These are phyloP conservation scores for Scedosporium dehoogii DNA, from an alignment of 2,329 filamentous ascomycete genomes.

Conservation along the genomic window DNA sequence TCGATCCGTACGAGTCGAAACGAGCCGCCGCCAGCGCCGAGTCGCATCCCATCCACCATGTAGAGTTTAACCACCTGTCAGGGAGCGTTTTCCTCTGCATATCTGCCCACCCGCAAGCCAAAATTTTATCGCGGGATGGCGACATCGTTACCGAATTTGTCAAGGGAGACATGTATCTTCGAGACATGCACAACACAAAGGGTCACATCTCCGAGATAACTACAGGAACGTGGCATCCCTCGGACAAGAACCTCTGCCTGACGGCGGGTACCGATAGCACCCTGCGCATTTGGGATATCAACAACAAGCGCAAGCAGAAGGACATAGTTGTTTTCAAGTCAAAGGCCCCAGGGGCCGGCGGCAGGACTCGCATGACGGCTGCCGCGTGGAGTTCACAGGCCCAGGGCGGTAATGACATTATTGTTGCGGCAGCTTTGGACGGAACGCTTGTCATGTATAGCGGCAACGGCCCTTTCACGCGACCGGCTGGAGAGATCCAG, in stretches of 20 bases:
- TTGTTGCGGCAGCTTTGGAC: conserved; percentile 78
- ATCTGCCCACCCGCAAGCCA: conserved; percentile 80
- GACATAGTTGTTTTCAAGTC: conserved; percentile 96
- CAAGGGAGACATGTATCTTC: conserved; percentile 96
- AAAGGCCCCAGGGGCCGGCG: conserved; percentile 74
- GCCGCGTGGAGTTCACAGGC: conserved; percentile 73
- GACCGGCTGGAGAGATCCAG: conserved; percentile 73
- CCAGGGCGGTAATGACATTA: conserved; percentile 67
- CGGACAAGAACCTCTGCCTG: conserved; percentile 72
- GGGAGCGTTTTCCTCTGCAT: conserved; percentile 77
- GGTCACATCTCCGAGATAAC: conserved; percentile 91
- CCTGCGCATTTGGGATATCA: conserved; percentile 92
- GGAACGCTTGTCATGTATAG: conserved; percentile 87
- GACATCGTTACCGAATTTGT: conserved; percentile 79
- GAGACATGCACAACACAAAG: conserved; percentile 96
- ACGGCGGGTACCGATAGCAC: conserved; percentile 95
- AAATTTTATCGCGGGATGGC: conserved; percentile 81
- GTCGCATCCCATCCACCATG: conserved; percentile 78
- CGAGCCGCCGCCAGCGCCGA: conserved; percentile 55
- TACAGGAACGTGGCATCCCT: conserved; percentile 83
- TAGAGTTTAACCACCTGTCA: conserved; percentile 75
- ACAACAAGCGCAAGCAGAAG: conserved; percentile 80
- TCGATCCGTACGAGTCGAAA: conserved; percentile 79
- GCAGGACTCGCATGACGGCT: conserved; percentile 86
- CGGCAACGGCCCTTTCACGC: conserved; percentile 74